Evolutionary conservation across 179 eudicot species (phyloP).

Genomic region (Sideroxylon spinosum): DNA sequence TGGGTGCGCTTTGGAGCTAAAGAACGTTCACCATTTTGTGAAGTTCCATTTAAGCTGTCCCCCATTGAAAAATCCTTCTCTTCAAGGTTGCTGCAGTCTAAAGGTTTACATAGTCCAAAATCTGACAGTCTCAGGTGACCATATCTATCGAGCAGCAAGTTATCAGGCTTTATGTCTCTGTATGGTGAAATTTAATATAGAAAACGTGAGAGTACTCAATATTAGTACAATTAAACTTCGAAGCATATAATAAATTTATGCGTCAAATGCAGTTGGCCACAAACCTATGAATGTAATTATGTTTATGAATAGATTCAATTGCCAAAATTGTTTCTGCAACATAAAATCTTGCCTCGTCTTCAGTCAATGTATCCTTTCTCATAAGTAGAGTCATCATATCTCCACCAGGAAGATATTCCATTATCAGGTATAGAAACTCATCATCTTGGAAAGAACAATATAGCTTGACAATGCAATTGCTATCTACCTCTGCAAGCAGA

Average conservation of each 20-base stretch:
- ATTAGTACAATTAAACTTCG: neutral
- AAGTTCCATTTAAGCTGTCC: slow-evolving; percentile 34
- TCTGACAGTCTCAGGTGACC: slow-evolving; percentile 67
- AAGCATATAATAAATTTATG: slow-evolving; percentile 21
- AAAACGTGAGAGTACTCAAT: neutral
- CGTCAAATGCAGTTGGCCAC: neutral
- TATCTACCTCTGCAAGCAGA: slow-evolving; percentile 71
- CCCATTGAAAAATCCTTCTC: slow-evolving; percentile 42
- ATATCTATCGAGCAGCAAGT: slow-evolving; percentile 53
- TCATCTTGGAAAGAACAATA: slow-evolving; percentile 67
- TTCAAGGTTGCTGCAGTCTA: slow-evolving; percentile 52
- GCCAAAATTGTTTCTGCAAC: slow-evolving; percentile 63
- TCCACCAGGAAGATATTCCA: slow-evolving; percentile 73
- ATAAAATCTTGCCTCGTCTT: slow-evolving; percentile 64
- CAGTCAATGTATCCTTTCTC: slow-evolving; percentile 63
- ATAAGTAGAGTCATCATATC: slow-evolving; percentile 71
- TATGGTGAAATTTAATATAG: neutral
- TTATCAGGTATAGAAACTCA: slow-evolving; percentile 52
- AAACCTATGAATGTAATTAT: slow-evolving; percentile 62
- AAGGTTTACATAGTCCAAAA: slow-evolving; percentile 65
- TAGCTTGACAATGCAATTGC: slow-evolving; percentile 64
- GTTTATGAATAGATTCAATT: slow-evolving; percentile 61
- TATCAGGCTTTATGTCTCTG: slow-evolving; percentile 71
- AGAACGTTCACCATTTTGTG: slow-evolving; percentile 41
- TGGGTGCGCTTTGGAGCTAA: slow-evolving; percentile 47